These are phyloP conservation scores for Triticum turgidum DNA, from an alignment of 176 grass and related monocot species.

Conservation along the genomic window DNA sequence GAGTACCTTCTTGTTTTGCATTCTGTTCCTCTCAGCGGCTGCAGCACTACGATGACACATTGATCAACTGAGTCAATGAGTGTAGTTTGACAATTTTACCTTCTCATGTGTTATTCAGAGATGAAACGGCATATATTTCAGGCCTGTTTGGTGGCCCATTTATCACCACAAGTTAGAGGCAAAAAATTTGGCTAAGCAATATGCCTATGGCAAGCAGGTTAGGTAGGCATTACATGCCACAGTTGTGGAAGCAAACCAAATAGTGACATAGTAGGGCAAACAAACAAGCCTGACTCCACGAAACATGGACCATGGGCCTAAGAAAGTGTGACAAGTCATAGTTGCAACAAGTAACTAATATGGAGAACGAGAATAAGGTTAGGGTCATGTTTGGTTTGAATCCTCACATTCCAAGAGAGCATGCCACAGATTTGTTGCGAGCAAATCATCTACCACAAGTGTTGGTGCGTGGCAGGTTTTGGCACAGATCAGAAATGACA, in stretches of 20 bases:
- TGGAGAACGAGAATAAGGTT: not conserved
- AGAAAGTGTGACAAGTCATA: not conserved
- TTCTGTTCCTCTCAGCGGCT: conserved; percentile 77
- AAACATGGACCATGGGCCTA: not conserved
- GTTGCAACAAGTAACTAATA: not conserved
- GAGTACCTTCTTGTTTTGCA: conserved; percentile 77
- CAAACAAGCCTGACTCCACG: not conserved
- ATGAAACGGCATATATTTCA: not conserved
- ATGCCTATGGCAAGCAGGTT: not conserved
- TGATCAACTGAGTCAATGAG: not conserved
- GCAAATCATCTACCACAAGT: not conserved
- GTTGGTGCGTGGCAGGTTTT: not conserved
- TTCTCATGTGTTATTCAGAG: not conserved
- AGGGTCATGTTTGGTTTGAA: not conserved
- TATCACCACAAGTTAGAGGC: not conserved
- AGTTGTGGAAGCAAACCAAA: not conserved
- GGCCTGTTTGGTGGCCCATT: not conserved
- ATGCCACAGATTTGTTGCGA: not conserved
- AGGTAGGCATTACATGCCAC: not conserved
- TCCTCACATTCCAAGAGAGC: not conserved
- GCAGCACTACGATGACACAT: conserved; percentile 56
- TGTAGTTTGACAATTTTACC: not conserved
- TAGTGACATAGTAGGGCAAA: not conserved
- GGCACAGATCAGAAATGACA: not conserved
- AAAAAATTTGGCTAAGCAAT: not conserved